Conservation (phyloP, 2,329 filamentous ascomycete species). For the Rhynchosporium agropyri region DNA sequence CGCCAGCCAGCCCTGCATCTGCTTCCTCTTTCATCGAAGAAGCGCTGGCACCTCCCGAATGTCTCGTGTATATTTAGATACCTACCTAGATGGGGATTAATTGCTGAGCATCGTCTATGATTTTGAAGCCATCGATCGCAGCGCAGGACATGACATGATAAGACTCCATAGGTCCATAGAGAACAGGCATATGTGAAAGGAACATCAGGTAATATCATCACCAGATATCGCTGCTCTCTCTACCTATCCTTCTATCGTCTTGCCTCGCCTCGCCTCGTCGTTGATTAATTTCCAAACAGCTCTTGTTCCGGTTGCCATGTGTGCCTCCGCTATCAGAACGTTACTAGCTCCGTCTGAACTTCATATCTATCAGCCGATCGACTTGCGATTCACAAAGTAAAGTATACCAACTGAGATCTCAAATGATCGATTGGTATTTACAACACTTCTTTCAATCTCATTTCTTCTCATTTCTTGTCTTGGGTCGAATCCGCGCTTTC, state of each 20-base stretch:
- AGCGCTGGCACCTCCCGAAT: background rate
- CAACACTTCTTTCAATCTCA: no score
- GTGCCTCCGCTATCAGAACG: background rate
- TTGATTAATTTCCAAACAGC: constrained; percentile 10
- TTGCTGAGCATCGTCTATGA: no score
- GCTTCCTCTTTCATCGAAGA: constrained; percentile 5
- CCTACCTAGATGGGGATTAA: background rate
- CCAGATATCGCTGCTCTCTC: background rate
- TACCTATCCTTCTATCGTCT: background rate
- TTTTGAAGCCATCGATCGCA: background rate
- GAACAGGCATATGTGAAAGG: background rate
- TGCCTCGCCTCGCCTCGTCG: background rate
- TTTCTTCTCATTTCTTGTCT: no score
- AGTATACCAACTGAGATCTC: no score
- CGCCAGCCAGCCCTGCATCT: background rate
- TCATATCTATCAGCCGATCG: no score
- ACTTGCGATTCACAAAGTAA: no score
- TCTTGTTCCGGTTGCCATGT: constrained; percentile 1
- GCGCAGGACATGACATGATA: background rate
- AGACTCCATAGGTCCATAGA: background rate
- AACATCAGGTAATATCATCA: background rate
- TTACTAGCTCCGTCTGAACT: constrained; percentile 3
- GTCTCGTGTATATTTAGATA: background rate
- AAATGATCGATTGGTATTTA: no score
- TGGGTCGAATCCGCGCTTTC: background rate